Evolutionary conservation across 2,329 filamentous ascomycete species (phyloP).

Genomic region (Orbilia oligospora): DNA sequence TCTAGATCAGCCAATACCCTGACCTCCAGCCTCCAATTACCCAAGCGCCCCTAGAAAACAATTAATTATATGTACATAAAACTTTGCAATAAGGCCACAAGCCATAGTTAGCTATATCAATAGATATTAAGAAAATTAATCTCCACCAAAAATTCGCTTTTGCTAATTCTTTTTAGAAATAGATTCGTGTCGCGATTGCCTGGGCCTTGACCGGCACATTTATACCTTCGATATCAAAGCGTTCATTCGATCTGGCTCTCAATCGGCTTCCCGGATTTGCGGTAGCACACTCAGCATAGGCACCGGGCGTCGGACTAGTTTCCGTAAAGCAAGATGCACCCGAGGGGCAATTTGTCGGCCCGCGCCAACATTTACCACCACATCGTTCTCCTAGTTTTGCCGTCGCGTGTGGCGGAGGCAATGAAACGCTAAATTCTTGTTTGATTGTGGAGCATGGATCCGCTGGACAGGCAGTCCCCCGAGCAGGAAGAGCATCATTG

Average conservation of each 20-base stretch:
- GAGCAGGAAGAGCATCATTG: not conserved
- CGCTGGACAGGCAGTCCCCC: constrained; percentile 9
- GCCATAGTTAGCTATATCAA: too few species aligned
- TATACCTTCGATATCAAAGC: constrained; percentile 13
- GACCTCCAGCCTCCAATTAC: too few species aligned
- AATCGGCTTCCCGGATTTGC: constrained; percentile 1
- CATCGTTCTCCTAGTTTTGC: constrained; percentile 29
- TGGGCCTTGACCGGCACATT: constrained; percentile 2
- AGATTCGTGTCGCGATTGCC: constrained; percentile 34
- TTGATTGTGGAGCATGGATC: not conserved
- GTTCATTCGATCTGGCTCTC: constrained; percentile 10
- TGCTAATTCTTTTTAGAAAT: not conserved
- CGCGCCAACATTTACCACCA: constrained; percentile 38
- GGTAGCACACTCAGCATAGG: constrained; percentile 37
- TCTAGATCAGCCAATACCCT: too few species aligned
- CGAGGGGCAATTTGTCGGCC: constrained; percentile 36
- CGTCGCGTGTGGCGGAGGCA: constrained; percentile 28
- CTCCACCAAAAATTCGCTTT: too few species aligned
- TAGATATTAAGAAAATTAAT: too few species aligned
- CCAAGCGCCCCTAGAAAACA: too few species aligned
- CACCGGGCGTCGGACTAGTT: constrained; percentile 31
- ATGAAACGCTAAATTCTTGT: constrained; percentile 12
- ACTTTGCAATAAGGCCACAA: too few species aligned
- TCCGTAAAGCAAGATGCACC: constrained; percentile 33
- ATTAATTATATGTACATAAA: too few species aligned